Evolutionary conservation across 345 rosid species (phyloP).

Genomic region (Corymbia maculata): DNA sequence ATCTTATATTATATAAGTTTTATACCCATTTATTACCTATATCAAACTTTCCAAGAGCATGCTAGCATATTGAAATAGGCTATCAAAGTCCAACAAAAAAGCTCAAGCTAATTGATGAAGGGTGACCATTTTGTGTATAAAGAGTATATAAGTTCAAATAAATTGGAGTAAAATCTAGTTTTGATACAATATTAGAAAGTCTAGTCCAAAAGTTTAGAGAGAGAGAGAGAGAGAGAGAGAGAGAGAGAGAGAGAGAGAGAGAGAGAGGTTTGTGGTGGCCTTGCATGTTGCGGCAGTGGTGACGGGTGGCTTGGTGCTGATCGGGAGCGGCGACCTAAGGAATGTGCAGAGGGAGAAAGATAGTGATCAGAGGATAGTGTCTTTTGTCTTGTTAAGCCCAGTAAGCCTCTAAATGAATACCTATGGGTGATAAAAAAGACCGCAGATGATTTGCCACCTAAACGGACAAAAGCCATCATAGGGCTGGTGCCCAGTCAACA

Average conservation of each 20-base stretch:
- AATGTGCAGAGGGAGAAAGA: background rate
- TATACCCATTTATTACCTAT: background rate
- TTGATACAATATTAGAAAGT: background rate
- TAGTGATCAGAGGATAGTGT: background rate
- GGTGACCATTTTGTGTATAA: background rate
- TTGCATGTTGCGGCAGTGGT: background rate
- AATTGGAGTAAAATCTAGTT: background rate
- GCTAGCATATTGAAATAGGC: background rate
- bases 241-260: background rate
- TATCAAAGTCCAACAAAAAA: background rate
- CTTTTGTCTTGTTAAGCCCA: background rate
- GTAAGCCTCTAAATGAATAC: background rate
- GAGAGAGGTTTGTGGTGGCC: background rate
- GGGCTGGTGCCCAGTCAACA: background rate
- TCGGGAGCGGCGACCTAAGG: background rate
- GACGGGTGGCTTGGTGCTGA: background rate
- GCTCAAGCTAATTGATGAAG: background rate
- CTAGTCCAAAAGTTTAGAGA: background rate
- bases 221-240: background rate
- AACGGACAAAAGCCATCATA: background rate
- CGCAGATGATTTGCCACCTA: background rate
- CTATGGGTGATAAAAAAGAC: background rate
- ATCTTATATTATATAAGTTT: background rate
- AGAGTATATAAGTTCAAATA: background rate
- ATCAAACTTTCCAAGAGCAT: background rate